These are phyloP conservation scores for Penicillium herquei DNA, from an alignment of 495 filamentous ascomycete genomes.

Conservation along the genomic window DNA sequence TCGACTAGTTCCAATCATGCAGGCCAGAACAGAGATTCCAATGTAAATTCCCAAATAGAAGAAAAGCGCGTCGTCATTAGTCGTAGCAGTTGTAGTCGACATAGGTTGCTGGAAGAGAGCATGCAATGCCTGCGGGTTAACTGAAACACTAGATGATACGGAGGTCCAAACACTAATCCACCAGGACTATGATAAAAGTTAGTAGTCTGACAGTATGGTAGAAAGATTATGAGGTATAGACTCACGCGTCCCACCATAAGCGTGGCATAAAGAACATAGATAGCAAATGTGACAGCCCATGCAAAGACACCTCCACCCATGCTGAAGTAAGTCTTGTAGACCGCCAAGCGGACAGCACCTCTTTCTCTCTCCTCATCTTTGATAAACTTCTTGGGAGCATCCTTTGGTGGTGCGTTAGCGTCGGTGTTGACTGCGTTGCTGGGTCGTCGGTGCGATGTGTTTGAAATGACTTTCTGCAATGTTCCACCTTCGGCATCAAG, in stretches of 20 bases:
- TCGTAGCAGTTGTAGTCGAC: neutral
- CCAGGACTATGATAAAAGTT: slow-evolving; percentile 47
- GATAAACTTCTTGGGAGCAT: slow-evolving; percentile 63
- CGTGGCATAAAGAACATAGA: slow-evolving; percentile 13
- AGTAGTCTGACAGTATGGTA: neutral
- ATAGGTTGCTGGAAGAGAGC: slow-evolving; percentile 23
- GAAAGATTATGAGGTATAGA: neutral
- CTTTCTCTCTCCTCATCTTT: slow-evolving; percentile 69
- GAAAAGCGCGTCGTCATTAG: slow-evolving; percentile 28
- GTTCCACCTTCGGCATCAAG: slow-evolving; percentile 10
- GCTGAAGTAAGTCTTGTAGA: slow-evolving; percentile 67
- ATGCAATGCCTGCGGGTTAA: slow-evolving; percentile 18
- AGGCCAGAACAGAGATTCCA: slow-evolving; percentile 54
- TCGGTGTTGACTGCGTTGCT: slow-evolving; percentile 36
- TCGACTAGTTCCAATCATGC: slow-evolving; percentile 54
- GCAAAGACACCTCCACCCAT: slow-evolving; percentile 54
- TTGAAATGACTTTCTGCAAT: slow-evolving; percentile 29
- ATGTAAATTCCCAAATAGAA: slow-evolving; percentile 72
- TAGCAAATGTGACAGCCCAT: slow-evolving; percentile 12
- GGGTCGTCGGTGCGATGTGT: slow-evolving; percentile 22
- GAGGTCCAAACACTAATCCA: slow-evolving; percentile 71
- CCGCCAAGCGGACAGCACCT: slow-evolving; percentile 58
- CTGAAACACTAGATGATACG: slow-evolving; percentile 19
- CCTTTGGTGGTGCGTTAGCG: slow-evolving; percentile 22
- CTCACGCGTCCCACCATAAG: slow-evolving; percentile 40